A percentile compares a stretch with the other conserved stretches of the same genome.
Conservation (phyloP, 352 stramenopile genomes). For the Phytophthora pseudosyringae region DNA sequence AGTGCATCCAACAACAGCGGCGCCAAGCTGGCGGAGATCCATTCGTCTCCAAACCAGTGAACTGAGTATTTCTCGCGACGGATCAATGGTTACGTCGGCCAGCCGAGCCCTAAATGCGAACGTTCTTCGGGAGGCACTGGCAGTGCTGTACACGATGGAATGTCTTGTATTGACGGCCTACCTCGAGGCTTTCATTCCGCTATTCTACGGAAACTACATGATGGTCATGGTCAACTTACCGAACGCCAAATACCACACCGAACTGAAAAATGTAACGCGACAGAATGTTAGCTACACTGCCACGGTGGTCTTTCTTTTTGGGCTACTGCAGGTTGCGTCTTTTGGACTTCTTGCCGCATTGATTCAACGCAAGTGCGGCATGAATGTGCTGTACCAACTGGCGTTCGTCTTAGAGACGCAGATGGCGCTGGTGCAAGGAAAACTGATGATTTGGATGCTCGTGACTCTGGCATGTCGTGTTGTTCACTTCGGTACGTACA, state of each 20-base stretch:
- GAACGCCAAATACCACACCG: conserved; percentile 45
- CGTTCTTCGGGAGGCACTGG: conserved; percentile 21
- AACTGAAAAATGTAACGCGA: conserved; percentile 23
- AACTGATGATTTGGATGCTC: conserved; percentile 36
- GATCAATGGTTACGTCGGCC: neutral
- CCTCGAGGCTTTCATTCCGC: conserved; percentile 41
- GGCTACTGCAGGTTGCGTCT: conserved; percentile 27
- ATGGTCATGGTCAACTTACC: conserved; percentile 30
- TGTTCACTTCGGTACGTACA: conserved; percentile 28
- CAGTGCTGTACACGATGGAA: conserved; percentile 38
- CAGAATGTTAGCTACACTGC: conserved; percentile 15
- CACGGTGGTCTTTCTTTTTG: conserved; percentile 29
- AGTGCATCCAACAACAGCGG: neutral
- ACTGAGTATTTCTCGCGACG: neutral
- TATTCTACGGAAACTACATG: conserved; percentile 42
- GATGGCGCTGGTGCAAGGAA: conserved; percentile 17
- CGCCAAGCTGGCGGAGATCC: neutral
- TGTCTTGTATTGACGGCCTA: conserved; percentile 47
- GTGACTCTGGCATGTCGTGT: conserved; percentile 28
- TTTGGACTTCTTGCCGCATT: conserved; percentile 23
- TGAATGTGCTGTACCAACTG: conserved; percentile 31
- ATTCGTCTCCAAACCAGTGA: neutral
- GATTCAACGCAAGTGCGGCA: conserved; percentile 17
- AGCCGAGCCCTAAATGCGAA: neutral
- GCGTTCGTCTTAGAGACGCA: conserved; percentile 48